Conservation (phyloP, 805 yeast genomes). For the Cyberlindnera mycetangii region DNA sequence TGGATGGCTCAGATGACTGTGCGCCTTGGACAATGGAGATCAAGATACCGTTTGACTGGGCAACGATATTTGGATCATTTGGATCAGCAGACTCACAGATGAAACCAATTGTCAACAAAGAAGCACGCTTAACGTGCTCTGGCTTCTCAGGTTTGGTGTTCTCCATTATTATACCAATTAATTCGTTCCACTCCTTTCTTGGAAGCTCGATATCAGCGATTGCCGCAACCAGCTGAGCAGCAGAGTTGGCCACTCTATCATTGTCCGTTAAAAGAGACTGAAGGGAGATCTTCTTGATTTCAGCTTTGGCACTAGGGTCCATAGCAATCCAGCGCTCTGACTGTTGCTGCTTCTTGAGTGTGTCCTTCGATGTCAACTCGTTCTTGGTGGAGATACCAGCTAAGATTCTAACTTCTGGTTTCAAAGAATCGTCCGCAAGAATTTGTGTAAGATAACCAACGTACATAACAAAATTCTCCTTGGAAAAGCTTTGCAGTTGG, state of each 20-base stretch:
- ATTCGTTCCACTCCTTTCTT: slow-evolving; percentile 79
- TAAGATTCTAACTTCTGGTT: slow-evolving; percentile 82
- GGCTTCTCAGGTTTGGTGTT: slow-evolving; percentile 81
- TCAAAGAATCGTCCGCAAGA: slow-evolving; percentile 59
- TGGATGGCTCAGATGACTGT: slow-evolving; percentile 72
- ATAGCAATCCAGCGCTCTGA: slow-evolving; percentile 73
- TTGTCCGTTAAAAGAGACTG: slow-evolving; percentile 60
- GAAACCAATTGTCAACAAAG: slow-evolving; percentile 87
- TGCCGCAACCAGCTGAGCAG: slow-evolving; percentile 94
- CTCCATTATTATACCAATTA: slow-evolving; percentile 79
- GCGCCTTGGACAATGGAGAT: slow-evolving; percentile 98
- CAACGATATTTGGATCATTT: slow-evolving; percentile 58
- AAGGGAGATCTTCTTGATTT: slow-evolving; percentile 65
- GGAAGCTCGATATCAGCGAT: slow-evolving; percentile 96
- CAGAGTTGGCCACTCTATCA: slow-evolving; percentile 78
- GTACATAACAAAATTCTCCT: slow-evolving; percentile 73
- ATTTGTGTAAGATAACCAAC: slow-evolving; percentile 67
- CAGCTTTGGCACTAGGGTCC: slow-evolving; percentile 50
- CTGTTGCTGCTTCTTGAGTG: slow-evolving; percentile 51
- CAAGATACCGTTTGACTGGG: slow-evolving; percentile 87
- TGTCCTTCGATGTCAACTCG: slow-evolving; percentile 80
- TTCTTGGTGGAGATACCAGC: slow-evolving; percentile 89
- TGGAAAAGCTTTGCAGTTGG: slow-evolving; percentile 67
- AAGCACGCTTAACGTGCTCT: slow-evolving; percentile 78
- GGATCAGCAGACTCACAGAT: slow-evolving; percentile 96